Base-by-base conservation (phyloP, 148 eudicot genomes). In the Suaeda aralocaspica region DNA sequence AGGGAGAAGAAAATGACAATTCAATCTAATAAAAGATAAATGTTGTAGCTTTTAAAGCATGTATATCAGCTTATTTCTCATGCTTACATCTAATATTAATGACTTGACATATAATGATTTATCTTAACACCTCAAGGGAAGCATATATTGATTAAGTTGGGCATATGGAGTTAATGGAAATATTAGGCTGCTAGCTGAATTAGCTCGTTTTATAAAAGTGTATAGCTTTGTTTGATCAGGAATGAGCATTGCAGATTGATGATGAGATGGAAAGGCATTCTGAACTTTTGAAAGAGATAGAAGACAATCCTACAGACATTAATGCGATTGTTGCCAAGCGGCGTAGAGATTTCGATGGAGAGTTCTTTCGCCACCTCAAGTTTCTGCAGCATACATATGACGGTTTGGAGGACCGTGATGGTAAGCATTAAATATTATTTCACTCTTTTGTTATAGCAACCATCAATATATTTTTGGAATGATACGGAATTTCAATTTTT, bases 321-420 rank as follows among this genome's bases (percentile, higher is more conserved):
- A 91, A 94, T 86, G 86, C 88, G 9, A 87, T 94, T 70, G 96
- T 94, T 71, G 74, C 99, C 26, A 86, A 75, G 80, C 89, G 92
- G 55, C 92, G 97, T 73, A 85, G 83, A 66, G 93, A 94, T 45
- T 94, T 94, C 74, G 81, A 79, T 19, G 97, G 82, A 52, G 92
- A 84, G 15, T 94, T 94, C 72, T 94, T 94, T 62, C 87, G 86
- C 31, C 90, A 94, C 72, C 86, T 94, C 51, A 84, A 74, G 45
- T 71, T 91, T 67, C 84, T 91, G 21, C 86, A 89, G 65, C 93
- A 89, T 64, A 86, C 80, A 1, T 79, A 80, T 68, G 92, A 94
- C 70, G 64, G 86, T 82, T 81, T 94, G 84, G 99, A 94, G 76
- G 98, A 87, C 67, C 88, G 91, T 6, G 99, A 94, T 82, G 92